phyloP scores from a whole-genome alignment of 2,329 filamentous ascomycete genomes.

The Diaporthe sp. region DNA sequence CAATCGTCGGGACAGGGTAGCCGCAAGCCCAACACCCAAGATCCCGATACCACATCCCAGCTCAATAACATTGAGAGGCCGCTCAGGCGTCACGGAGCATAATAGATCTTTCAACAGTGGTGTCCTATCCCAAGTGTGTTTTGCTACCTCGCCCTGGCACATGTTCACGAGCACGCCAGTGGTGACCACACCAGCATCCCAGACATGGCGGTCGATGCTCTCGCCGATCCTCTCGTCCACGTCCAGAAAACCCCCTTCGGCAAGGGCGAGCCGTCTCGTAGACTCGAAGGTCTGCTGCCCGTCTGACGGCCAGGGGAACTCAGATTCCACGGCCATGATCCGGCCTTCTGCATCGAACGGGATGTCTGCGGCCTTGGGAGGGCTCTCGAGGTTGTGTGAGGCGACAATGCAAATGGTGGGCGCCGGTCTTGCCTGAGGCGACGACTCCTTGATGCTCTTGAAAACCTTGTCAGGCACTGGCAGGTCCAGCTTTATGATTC shows the following conservation, averaged over 20 bases:
- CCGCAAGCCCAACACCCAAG: slow-evolving; percentile 61
- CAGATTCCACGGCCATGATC: slow-evolving; percentile 56
- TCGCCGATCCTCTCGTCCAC: slow-evolving; percentile 68
- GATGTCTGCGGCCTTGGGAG: slow-evolving; percentile 39
- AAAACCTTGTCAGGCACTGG: slow-evolving; percentile 37
- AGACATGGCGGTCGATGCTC: slow-evolving; percentile 69
- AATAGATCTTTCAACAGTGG: slow-evolving; percentile 46
- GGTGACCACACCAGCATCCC: slow-evolving; percentile 66
- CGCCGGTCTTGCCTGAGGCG: slow-evolving; percentile 12
- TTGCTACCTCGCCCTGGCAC: neutral
- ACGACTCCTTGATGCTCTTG: neutral
- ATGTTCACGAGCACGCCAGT: slow-evolving; percentile 44
- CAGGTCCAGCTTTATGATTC: slow-evolving; percentile 50
- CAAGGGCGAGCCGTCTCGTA: slow-evolving; percentile 45
- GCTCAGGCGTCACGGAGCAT: slow-evolving; percentile 32
- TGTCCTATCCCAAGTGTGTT: slow-evolving; percentile 12
- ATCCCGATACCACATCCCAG: slow-evolving; percentile 68
- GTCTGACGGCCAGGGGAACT: slow-evolving; percentile 38
- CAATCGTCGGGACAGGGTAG: slow-evolving; percentile 38
- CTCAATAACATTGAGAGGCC: slow-evolving; percentile 58
- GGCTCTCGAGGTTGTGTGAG: slow-evolving; percentile 12
- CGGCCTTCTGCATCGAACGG: slow-evolving; percentile 45
- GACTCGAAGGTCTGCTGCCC: slow-evolving; percentile 39
- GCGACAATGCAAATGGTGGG: slow-evolving; percentile 42
- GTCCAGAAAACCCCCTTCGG: slow-evolving; percentile 43